Evolutionary conservation across 1,284 basidiomycete species (phyloP), one percentile per base, ranked within the genome.

Genomic region (Cryptococcus deneoformans): DNA sequence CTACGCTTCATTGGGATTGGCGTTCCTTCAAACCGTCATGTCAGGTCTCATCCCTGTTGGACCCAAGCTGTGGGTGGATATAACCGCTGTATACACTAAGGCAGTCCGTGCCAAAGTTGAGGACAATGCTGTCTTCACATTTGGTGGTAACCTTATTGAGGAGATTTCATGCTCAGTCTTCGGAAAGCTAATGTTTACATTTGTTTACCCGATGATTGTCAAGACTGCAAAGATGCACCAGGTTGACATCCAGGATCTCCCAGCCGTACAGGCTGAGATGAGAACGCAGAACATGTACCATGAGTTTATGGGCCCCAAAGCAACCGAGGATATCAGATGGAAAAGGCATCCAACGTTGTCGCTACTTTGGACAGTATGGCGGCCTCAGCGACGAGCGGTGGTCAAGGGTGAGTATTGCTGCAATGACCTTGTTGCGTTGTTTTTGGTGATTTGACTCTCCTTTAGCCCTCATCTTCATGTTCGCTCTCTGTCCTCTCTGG

Each of bases 221-320:
- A 84, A 90, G 44, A 88, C 87, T 6, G 84, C 89, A 70, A 80
- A 80, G 5, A 80, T 86, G 8, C 80, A 83, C 58, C 87, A 84
- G 60, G 81, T 92, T 39, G 88, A 92, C 66, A 88, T 91, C 34
- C 87, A 84, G 45, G 90, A 92, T 71, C 77, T 92, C 45, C 90
- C 90, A 1, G 85, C 90, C 56, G 81, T 90, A 5, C 84, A 85
- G 0, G 83, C 80, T 0, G 75, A 83, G 63, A 85, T 90, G 82
- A 52, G 67, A 10, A 62, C 68, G 5, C 67, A 72, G 51, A 61
- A 63, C 46, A 60, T 68, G 16, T 62, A 69, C 38, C 43, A 55
- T 11, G 54, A 69, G 11, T 59, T 70, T 37, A 56, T 62, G 46
- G 53, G 50, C 3, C 56, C 54, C 14, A 60, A 64, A 38, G 50